Evolutionary conservation across 2,329 filamentous ascomycete species (phyloP), one percentile per base, ranked within the genome.

Genomic region (Phaeoacremonium minimum): DNA sequence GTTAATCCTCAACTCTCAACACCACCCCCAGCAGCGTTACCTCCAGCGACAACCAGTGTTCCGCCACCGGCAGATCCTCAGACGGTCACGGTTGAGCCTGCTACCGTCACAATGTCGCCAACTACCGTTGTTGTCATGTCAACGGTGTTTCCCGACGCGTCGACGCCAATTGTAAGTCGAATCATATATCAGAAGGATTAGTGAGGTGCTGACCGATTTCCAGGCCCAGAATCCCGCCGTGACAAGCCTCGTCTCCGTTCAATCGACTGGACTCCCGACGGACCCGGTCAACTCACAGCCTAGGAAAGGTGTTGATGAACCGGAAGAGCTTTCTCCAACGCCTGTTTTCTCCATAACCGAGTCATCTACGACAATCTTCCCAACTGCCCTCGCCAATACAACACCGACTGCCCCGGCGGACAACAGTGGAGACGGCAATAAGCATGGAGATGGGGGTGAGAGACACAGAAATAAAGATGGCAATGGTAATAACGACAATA

Each of bases 71-170:
- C 28, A 3, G 18, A 5, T 19, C 18, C 12, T 18, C 32, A 32
- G 15, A 28, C 18, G 9, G 8, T 34, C 13, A 33, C 32, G 5
- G 30, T 36, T 18, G 36, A 32, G 15, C 32, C 18, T 12, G 8
- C 38, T 12, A 33, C 32, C 5, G 30, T 36, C 26, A 32, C 34
- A 3, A 26, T 37, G 17, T 26, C 35, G 29, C 37, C 44, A n/a
- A 41, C 35, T 6, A 43, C 44, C 4, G 30, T 45, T 15, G 37
- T 46, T 5, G 13, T 43, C 9, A 33, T 40, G n/a, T 45, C 46
- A 5, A 45, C 42, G 3, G 15, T 46, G 5, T 13, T 33, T 16
- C 30, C 35, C 4, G 17, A n/a, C 18, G 18, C 29, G 3, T 15
- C 32, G 3, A 33, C 28, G n/a, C 29, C 34, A 19, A 18, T 20